Conservation (phyloP, 1,139 yeast genomes). For the Yamadazyma pseudoaaseri region DNA sequence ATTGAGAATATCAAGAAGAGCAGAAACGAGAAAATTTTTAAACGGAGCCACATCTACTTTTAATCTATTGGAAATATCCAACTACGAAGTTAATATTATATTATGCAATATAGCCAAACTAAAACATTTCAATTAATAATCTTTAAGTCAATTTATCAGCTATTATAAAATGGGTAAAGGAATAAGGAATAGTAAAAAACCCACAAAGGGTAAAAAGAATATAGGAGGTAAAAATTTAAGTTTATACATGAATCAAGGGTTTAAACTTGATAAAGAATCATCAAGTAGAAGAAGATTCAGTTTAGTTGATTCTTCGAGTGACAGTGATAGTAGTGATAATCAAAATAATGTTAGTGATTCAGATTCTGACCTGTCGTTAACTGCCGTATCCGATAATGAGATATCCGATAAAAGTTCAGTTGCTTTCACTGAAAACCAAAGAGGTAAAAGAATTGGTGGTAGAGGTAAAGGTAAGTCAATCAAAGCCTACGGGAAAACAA, state of each 20-base stretch:
- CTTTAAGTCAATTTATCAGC: constrained; percentile 2
- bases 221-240: constrained; percentile 37
- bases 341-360: constrained; percentile 15
- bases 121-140: background rate
- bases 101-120: constrained; percentile 3
- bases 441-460: constrained; percentile 14
- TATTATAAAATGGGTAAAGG: constrained; percentile 5
- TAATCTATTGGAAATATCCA: no score
- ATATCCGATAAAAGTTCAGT: constrained; percentile 17
- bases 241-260: constrained; percentile 20
- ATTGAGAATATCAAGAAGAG: constrained; percentile 5
- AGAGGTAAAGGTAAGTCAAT: constrained; percentile 13
- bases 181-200: constrained; percentile 3
- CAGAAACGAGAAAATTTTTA: no score
- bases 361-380: constrained; percentile 36
- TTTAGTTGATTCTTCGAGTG: constrained; percentile 35
- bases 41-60: no score
- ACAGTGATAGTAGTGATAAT: constrained; percentile 12
- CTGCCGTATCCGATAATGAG: constrained; percentile 39
- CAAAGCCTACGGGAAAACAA: constrained; percentile 11
- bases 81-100: no score
- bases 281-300: constrained; percentile 37
- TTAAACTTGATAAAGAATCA: constrained; percentile 7
- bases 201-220: constrained; percentile 3
- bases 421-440: constrained; percentile 5